phyloP scores from a whole-genome alignment of 768 basidiomycete species.

The Hericium rajendrae region DNA sequence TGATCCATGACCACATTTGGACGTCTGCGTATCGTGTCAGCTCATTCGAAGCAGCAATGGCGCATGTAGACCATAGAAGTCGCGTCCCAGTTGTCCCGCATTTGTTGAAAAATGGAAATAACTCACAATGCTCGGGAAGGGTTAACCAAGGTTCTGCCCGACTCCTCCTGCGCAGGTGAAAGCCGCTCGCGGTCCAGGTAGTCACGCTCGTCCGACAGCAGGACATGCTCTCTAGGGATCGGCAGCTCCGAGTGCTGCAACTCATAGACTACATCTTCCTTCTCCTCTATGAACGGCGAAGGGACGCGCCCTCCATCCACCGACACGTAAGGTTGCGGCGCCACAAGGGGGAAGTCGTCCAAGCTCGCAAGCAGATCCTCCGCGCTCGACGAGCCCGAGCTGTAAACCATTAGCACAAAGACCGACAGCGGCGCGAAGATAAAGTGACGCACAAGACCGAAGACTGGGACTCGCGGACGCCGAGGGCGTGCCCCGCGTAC shows the following conservation, averaged over 20 bases:
- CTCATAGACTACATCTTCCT: too few species aligned
- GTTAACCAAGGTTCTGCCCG: background rate
- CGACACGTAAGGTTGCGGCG: background rate
- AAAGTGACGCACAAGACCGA: background rate
- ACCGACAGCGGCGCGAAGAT: background rate
- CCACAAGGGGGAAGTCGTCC: slow-evolving; percentile 1
- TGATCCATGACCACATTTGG: slow-evolving; percentile 8
- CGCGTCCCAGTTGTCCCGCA: too few species aligned
- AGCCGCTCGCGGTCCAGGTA: background rate
- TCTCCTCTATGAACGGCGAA: background rate
- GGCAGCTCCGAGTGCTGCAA: background rate
- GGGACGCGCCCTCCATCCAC: background rate
- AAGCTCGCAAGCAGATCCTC: slow-evolving; percentile 4
- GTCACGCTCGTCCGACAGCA: background rate
- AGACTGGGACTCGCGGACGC: background rate
- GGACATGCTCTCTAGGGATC: background rate
- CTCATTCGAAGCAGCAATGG: background rate
- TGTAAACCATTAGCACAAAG: background rate
- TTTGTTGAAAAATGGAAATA: background rate
- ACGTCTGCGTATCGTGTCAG: slow-evolving; percentile 1
- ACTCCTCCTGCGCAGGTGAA: background rate
- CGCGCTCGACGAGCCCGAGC: slow-evolving; percentile 1
- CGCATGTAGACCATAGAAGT: background rate
- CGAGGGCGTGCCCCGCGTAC: background rate
- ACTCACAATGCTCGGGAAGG: background rate